A percentile compares a stretch with the other conserved stretches of the same genome.
phyloP scores from a whole-genome alignment of 2,329 filamentous ascomycete species.

The Exophiala mesophila region DNA sequence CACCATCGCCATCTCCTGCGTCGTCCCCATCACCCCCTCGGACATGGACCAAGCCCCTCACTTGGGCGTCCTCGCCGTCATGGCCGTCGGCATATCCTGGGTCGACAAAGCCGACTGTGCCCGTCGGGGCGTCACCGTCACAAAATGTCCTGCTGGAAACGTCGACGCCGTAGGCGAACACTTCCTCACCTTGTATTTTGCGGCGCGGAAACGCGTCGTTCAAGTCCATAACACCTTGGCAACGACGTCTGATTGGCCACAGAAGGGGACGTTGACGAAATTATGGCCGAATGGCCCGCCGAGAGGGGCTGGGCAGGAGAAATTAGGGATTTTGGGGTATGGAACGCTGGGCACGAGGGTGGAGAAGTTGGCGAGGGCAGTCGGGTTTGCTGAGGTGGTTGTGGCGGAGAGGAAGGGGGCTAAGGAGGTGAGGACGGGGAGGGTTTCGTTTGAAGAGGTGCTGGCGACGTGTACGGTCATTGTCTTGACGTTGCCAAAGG shows the following conservation, averaged over 20 bases:
- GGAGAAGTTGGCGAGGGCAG: slow-evolving; percentile 39
- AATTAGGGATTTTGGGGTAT: slow-evolving; percentile 48
- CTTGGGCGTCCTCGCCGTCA: slow-evolving; percentile 42
- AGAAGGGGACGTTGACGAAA: slow-evolving; percentile 34
- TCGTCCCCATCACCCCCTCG: slow-evolving; percentile 38
- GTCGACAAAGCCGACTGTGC: slow-evolving; percentile 43
- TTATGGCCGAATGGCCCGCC: slow-evolving; percentile 33
- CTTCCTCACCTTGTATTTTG: slow-evolving; percentile 48
- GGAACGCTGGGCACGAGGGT: slow-evolving; percentile 47
- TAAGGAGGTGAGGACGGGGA: slow-evolving; percentile 8
- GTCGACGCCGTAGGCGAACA: slow-evolving; percentile 47
- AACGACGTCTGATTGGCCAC: slow-evolving; percentile 38
- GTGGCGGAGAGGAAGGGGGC: slow-evolving; percentile 44
- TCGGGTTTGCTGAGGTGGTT: slow-evolving; percentile 46
- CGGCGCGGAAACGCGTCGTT: slow-evolving; percentile 40
- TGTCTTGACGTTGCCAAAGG: slow-evolving; percentile 31
- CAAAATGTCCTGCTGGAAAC: slow-evolving; percentile 46
- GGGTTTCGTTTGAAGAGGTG: slow-evolving; percentile 30
- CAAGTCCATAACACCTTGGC: slow-evolving; percentile 33
- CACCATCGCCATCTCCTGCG: slow-evolving; percentile 43
- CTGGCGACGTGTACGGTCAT: slow-evolving; percentile 31
- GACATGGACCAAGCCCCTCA: slow-evolving; percentile 39
- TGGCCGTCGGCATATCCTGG: slow-evolving; percentile 45
- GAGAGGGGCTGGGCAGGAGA: slow-evolving; percentile 45
- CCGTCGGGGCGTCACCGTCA: slow-evolving; percentile 41